Conservation (phyloP, 116 monocot genomes). For the Phalaenopsis hybrid region DNA sequence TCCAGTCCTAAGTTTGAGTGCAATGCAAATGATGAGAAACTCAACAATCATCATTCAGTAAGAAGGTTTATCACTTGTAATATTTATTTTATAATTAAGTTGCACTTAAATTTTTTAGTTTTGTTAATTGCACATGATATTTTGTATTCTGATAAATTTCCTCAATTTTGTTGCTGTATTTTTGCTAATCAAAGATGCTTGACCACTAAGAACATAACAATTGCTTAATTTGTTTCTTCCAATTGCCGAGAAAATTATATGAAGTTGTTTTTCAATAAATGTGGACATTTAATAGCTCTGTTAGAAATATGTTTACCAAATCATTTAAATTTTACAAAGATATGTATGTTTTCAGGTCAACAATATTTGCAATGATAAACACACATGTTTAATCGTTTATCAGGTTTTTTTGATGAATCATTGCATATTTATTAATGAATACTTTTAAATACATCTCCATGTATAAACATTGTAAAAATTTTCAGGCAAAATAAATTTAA, state of each 20-base stretch:
- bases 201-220: neutral
- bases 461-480: no score
- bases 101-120: neutral
- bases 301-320: neutral
- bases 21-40: conserved; percentile 7
- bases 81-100: neutral
- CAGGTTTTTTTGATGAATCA: no score
- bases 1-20: conserved; percentile 11
- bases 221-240: neutral
- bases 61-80: neutral
- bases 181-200: neutral
- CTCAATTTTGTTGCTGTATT: neutral
- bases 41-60: conserved; percentile 25
- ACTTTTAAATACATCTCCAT: no score
- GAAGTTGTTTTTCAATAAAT: neutral
- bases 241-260: neutral
- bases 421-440: no score
- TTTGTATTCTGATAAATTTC: neutral
- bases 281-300: neutral
- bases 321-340: neutral
- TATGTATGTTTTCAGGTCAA: neutral
- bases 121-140: neutral
- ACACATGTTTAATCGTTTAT: no score
- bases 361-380: no score
- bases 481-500: no score